Base-by-base conservation (phyloP, 345 rosid genomes). In the Arabis hirsuta region DNA sequence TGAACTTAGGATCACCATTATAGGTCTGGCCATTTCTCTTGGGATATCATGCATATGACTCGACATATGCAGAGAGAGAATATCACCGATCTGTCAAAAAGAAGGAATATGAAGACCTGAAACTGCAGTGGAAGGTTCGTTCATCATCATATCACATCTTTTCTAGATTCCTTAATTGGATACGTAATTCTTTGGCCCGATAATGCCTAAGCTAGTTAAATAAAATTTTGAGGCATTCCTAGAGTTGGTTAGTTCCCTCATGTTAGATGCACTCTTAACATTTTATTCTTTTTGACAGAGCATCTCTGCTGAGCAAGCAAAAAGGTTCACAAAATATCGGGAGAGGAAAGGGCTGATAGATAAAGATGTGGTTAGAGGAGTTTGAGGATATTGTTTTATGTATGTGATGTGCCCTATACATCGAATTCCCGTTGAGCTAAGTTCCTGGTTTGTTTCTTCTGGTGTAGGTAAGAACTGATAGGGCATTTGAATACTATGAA, bases 391-490 rank as follows among this genome's bases (percentile, higher is more conserved):
- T 19, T 48, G 24, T 29, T 36, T 11, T 14, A 50, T 8, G 32
- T 24, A 70, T 58, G 63, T 45, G 52, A 34, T 54, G 38, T 46
- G 41, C 48, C 42, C 26, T 46, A 47, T 24, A 22, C 32, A 22
- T 63, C 1, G 6, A 71, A 50, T 51, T 65, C 72, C 32, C 4
- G 2, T 19, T 47, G 39, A 62, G 27, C 29, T 71, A 10, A 31
- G 14, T 59, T 10, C 14, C 26, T 55, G 13, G 20, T 65, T 29
- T 41, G 29, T 38, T 63, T 69, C 9, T 63, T 54, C 48, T 27
- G 73, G 32, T 84, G 43, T 75, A 96, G 99, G 99, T 96, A 71
- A 88, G 99, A 86, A 92, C 99, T 53, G 99, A 96, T 76, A 84
- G 99, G 74, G 81, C 91, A 0, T 67, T 84, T 52, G 62, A 83